Percentiles rank a stretch among this genome's conserved stretches.
Conservation (phyloP, 805 yeast species). For the Priceomyces carsonii region DNA sequence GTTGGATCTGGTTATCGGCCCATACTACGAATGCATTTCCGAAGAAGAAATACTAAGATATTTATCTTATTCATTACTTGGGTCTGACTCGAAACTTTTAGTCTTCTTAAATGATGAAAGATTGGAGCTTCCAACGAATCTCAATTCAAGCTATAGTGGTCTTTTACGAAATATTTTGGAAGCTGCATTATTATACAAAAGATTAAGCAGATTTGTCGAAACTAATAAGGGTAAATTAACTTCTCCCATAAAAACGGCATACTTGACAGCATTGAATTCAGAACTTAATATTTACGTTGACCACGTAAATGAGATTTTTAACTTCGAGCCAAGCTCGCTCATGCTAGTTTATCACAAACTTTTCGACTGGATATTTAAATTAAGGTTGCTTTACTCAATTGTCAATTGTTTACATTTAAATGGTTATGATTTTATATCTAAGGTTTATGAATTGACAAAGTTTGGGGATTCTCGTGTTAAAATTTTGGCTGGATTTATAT, state of each 20-base stretch:
- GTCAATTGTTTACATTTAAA: constrained; percentile 29
- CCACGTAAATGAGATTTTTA: constrained; percentile 36
- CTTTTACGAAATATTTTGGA: constrained; percentile 61
- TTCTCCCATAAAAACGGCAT: constrained; percentile 65
- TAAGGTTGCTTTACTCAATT: constrained; percentile 59
- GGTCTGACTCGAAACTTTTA: constrained; percentile 59
- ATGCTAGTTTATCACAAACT: constrained; percentile 41
- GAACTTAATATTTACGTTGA: constrained; percentile 35
- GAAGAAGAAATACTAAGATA: constrained; percentile 41
- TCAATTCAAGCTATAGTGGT: constrained; percentile 59
- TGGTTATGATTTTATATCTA: constrained; percentile 57
- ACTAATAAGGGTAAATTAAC: constrained; percentile 22
- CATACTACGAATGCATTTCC: constrained; percentile 30
- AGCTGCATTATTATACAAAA: constrained; percentile 66
- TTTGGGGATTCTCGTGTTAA: constrained; percentile 66
- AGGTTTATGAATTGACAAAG: constrained; percentile 48
- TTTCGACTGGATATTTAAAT: constrained; percentile 49
- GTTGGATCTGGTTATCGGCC: constrained; percentile 15
- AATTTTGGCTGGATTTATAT: constrained; percentile 43
- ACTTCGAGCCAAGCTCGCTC: constrained; percentile 27
- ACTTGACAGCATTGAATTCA: constrained; percentile 48
- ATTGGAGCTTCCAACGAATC: constrained; percentile 48
- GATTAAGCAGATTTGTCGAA: constrained; percentile 33
- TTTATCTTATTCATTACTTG: constrained; percentile 57
- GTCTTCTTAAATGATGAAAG: constrained; percentile 39